A percentile compares a stretch with the other conserved stretches of the same genome.
These are phyloP conservation scores for Debaryomyces udenii DNA, from an alignment of 1,139 yeast genomes.

Conservation along the genomic window DNA sequence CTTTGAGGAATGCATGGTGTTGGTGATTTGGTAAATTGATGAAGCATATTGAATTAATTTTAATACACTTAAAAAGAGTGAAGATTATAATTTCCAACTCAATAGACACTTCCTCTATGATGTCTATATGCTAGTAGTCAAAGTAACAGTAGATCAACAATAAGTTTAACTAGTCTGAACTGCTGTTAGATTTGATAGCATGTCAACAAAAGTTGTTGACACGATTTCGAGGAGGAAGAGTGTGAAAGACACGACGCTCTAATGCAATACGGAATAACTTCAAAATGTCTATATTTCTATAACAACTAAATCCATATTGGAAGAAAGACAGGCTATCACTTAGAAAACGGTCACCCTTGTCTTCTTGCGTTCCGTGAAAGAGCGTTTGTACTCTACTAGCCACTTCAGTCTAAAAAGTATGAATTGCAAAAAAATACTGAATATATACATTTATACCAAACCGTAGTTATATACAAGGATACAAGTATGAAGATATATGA, in stretches of 20 bases:
- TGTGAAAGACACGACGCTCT: constrained; percentile 12
- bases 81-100: constrained; percentile 3
- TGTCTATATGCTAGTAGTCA: constrained; percentile 4
- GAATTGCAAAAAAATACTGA: too few relatives aligned
- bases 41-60: constrained; percentile 9
- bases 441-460: too few relatives aligned
- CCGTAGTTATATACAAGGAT: background rate
- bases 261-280: background rate
- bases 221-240: constrained; percentile 3
- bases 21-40: constrained; percentile 14
- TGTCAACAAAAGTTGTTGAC: constrained; percentile 10
- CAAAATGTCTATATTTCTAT: too few relatives aligned
- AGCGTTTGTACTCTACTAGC: too few relatives aligned
- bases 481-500: background rate
- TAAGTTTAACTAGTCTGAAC: background rate
- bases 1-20: constrained; percentile 10
- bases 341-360: too few relatives aligned
- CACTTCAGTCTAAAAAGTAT: too few relatives aligned
- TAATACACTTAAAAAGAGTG: background rate
- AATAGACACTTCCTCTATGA: constrained; percentile 6
- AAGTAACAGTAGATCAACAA: background rate
- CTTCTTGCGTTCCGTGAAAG: too few relatives aligned
- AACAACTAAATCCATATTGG: too few relatives aligned
- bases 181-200: constrained; percentile 7
- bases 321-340: too few relatives aligned